A percentile compares a stretch with the other conserved stretches of the same genome.
Conservation (phyloP, 345 rosid genomes). For the Bruguiera parviflora region DNA sequence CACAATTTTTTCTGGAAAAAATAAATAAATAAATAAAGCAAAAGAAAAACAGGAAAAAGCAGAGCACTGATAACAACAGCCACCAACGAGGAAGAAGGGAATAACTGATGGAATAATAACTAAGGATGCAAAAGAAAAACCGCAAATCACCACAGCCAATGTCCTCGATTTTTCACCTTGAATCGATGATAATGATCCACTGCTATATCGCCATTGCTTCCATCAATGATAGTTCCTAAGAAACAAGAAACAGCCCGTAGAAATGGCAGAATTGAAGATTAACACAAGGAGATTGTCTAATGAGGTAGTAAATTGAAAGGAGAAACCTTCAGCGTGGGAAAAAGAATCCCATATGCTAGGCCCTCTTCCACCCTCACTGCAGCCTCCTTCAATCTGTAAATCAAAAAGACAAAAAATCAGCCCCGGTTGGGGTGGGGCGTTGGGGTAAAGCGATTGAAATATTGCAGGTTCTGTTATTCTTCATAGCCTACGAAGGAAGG, state of each 20-base stretch:
- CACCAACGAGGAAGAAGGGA: neutral
- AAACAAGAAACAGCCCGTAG: conserved; percentile 1
- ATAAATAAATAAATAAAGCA: neutral
- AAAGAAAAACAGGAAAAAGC: neutral
- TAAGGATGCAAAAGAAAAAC: neutral
- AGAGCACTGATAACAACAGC: neutral
- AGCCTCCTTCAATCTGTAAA: conserved; percentile 78
- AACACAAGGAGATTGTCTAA: neutral
- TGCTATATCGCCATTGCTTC: conserved; percentile 41
- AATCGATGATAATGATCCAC: conserved; percentile 33
- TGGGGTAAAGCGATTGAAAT: too few species aligned
- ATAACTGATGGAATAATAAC: neutral
- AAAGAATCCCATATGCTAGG: conserved; percentile 85
- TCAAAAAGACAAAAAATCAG: too few species aligned
- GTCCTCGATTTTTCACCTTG: conserved; percentile 12
- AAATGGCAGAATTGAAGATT: neutral
- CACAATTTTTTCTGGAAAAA: neutral
- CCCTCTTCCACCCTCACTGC: conserved; percentile 71
- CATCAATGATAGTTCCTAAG: conserved; percentile 65
- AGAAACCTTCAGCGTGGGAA: conserved; percentile 55
- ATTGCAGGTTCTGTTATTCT: too few species aligned
- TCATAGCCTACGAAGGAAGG: neutral
- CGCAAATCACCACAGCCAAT: neutral
- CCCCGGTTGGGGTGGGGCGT: accelerated
- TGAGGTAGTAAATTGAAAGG: neutral